Conservation (phyloP, 495 filamentous ascomycete genomes). For the Parmelia sp. region DNA sequence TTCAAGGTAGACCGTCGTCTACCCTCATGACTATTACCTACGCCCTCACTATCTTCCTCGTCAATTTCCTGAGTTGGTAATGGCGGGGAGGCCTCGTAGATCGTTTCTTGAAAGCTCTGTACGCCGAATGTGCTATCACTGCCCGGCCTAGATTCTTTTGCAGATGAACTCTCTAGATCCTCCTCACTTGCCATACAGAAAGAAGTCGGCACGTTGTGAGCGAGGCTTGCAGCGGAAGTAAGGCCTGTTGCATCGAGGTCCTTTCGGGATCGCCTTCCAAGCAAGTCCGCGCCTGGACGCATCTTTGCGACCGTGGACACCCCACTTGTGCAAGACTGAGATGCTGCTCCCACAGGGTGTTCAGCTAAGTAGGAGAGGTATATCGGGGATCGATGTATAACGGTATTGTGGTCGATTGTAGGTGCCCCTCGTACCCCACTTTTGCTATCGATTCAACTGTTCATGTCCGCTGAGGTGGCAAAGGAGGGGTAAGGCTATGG, state of each 20-base stretch:
- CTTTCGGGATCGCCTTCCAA: conserved; percentile 20
- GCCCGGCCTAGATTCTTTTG: conserved; percentile 12
- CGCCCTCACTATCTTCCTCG: conserved; percentile 28
- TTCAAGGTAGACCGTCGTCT: conserved; percentile 37
- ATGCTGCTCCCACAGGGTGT: neutral
- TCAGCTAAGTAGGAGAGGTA: neutral
- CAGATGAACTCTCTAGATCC: conserved; percentile 25
- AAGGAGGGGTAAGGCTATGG: neutral
- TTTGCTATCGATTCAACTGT: neutral
- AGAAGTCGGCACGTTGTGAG: conserved; percentile 34
- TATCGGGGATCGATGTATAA: neutral
- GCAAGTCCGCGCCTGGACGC: conserved; percentile 19
- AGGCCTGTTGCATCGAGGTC: conserved; percentile 19
- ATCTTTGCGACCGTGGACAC: conserved; percentile 8
- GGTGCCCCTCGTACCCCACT: conserved; percentile 3
- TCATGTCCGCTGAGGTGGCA: neutral
- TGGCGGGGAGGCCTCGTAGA: conserved; percentile 32
- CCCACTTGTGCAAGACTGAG: neutral
- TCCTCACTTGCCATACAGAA: conserved; percentile 39
- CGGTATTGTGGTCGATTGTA: neutral
- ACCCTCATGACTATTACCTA: conserved; percentile 19
- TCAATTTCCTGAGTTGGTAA: conserved; percentile 33
- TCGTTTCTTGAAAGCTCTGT: conserved; percentile 54
- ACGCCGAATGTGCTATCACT: conserved; percentile 55
- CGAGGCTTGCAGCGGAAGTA: conserved; percentile 6